Percentiles rank a stretch among this genome's conserved stretches.
phyloP scores from a whole-genome alignment of 176 grass and related monocot genomes.

The Thinopyrum elongatum region DNA sequence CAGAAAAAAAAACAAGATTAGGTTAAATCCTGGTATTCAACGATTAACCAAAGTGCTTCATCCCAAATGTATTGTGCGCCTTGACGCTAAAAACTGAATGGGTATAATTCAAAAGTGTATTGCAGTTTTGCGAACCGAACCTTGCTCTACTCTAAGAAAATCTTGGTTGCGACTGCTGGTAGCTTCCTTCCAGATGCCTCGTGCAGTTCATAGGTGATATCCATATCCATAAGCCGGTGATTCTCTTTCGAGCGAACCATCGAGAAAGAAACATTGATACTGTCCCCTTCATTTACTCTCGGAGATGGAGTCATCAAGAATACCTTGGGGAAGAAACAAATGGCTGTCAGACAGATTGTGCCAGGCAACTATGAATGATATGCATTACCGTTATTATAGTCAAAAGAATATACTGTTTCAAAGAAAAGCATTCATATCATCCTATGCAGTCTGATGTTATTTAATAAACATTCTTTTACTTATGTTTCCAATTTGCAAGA shows the following conservation, averaged over 20 bases:
- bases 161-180: constrained; percentile 56
- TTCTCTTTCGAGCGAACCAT: constrained; percentile 95
- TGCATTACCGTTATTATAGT: background rate
- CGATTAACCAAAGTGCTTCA: background rate
- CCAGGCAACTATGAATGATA: constrained; percentile 8
- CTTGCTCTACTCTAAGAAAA: constrained; percentile 75
- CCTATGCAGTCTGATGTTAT: background rate
- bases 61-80: background rate
- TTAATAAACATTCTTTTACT: background rate
- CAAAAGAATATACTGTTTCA: background rate
- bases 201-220: constrained; percentile 74
- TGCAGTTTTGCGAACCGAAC: background rate
- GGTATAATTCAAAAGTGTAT: background rate
- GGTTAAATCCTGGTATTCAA: background rate
- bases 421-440: background rate
- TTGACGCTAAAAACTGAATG: background rate
- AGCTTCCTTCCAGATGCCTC: constrained; percentile 68
- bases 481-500: background rate
- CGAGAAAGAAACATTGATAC: constrained; percentile 64
- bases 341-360: background rate
- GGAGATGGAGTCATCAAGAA: constrained; percentile 77
- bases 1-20: background rate
- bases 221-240: constrained; percentile 90
- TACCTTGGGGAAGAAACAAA: constrained; percentile 40
- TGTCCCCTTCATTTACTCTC: constrained; percentile 76